Percentiles rank a stretch among this genome's conserved stretches.
phyloP scores from a whole-genome alignment of 257 asterid species.

The Echites panduratus region DNA sequence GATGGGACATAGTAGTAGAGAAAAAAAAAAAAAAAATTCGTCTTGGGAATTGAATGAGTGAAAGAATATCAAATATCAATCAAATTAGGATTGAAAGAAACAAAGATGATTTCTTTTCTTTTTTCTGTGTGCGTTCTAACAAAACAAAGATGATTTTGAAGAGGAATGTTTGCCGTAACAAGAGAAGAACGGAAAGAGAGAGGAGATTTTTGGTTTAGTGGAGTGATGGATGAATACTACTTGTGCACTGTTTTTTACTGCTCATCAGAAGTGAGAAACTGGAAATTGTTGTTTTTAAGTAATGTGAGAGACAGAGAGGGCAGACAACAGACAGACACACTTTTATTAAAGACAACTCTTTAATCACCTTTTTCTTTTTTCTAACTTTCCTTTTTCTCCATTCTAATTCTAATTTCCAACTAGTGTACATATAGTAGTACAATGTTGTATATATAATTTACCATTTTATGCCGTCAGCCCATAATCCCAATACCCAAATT shows the following conservation, averaged over 20 bases:
- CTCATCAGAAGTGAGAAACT: constrained; percentile 3
- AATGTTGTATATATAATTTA: no score
- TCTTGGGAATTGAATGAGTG: constrained; percentile 55
- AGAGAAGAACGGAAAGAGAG: not conserved
- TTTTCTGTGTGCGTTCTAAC: not conserved
- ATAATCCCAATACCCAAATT: no score
- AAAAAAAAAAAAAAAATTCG: constrained; percentile 29
- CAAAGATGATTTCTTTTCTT: not conserved
- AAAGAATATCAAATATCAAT: not conserved
- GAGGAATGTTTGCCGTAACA: not conserved
- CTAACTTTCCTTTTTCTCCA: not conserved
- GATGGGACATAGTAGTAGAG: not conserved
- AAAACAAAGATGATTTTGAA: not conserved
- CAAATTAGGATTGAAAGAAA: not conserved
- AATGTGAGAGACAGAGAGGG: constrained; percentile 8
- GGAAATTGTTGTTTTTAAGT: not conserved
- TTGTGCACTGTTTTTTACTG: not conserved
- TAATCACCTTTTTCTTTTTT: not conserved
- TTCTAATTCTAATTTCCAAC: not conserved
- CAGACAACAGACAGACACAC: constrained; percentile 23
- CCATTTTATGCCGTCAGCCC: no score
- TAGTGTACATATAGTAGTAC: no score
- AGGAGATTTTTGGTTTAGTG: not conserved
- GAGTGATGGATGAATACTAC: not conserved
- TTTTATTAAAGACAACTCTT: constrained; percentile 17